Base-by-base conservation (phyloP, 495 filamentous ascomycete species). In the Penicillium turbatum region DNA sequence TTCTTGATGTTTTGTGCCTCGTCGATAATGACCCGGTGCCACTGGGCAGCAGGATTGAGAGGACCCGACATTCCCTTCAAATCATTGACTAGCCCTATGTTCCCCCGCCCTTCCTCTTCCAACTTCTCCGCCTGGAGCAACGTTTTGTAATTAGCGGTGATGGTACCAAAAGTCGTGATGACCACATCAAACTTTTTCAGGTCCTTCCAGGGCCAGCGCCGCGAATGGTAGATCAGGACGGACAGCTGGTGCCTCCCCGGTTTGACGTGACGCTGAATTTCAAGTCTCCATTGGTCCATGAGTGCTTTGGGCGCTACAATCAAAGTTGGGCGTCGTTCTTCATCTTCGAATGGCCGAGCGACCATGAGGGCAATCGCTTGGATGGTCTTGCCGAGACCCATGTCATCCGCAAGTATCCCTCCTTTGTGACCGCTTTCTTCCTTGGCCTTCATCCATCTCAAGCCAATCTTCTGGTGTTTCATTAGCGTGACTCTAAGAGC, bases 1-100 rank as follows among this genome's bases (percentile, higher is more conserved):
- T 96, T 96, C 72, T 96, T 97, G 77, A 97, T 91, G 61, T 82
- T 89, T 56, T 98, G 93, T 1, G 93, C 92, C 71, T 98, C 93
- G 57, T 96, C 91, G 24, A 97, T 78, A 51, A 98, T 88, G 47
- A 97, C 78, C 29, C 90, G 84, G 67, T 95, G 85, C 79, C 90
- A 98, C 54, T 78, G 72, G 60, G 80, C 83, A 12, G 75, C 72
- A 0, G 81, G 75, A 9, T 85, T 84, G 29, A 95, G 70, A 16
- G 95, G 72, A 4, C 82, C 80, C 32, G 89, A 66, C 26, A 36
- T 24, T 11, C 69, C 63, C 6, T 69, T 58, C 19, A 72, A 52
- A 0, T 46, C 38, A 63, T 57, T 24, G 62, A 29, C 8, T 48
- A 56, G 6, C 51, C 34, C 15, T 64, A 4, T 24, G 21, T 4